A percentile compares a stretch with the other conserved stretches of the same genome.
phyloP scores from a whole-genome alignment of 2,329 filamentous ascomycete genomes.

The Xylaria sp. region DNA sequence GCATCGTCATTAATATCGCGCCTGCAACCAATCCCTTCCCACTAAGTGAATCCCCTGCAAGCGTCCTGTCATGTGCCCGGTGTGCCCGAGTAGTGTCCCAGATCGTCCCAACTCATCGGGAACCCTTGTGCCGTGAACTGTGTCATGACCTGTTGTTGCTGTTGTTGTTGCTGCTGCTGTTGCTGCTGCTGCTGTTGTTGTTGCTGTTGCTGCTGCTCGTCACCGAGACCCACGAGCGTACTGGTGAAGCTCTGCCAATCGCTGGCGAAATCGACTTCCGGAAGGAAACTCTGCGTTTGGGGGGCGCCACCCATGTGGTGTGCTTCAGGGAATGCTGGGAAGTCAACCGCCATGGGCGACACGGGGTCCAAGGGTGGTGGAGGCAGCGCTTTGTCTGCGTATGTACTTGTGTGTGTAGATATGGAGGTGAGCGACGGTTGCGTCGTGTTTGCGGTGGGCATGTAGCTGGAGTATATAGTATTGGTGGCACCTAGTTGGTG shows the following conservation, averaged over 20 bases:
- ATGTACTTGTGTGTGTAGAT: conserved; percentile 19
- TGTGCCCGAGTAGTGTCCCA: conserved; percentile 29
- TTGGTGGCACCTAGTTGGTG: conserved; percentile 14
- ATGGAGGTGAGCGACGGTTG: conserved; percentile 25
- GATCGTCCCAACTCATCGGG: conserved; percentile 37
- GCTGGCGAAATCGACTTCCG: conserved; percentile 35
- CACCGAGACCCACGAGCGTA: conserved; percentile 30
- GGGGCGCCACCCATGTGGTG: conserved; percentile 8
- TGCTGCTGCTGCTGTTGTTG: conserved; percentile 1
- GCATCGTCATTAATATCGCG: conserved; percentile 12
- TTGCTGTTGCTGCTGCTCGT: conserved; percentile 17
- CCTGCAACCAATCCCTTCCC: too few species aligned
- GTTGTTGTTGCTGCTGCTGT: conserved; percentile 6
- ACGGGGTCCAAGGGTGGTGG: conserved; percentile 37
- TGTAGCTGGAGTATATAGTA: conserved; percentile 15
- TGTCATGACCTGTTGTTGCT: conserved; percentile 17
- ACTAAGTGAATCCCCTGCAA: too few species aligned
- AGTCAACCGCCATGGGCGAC: conserved; percentile 38
- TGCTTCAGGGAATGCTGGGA: conserved; percentile 26
- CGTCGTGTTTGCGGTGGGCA: conserved; percentile 14
- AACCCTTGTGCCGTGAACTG: conserved; percentile 27
- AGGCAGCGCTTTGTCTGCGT: conserved; percentile 38
- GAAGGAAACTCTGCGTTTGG: conserved; percentile 26
- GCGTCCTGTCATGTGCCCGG: not conserved
- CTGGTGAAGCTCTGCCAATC: conserved; percentile 40